These are phyloP conservation scores for Sugiyamaella neomexicana DNA, from an alignment of 1,139 yeast genomes.

Conservation along the genomic window DNA sequence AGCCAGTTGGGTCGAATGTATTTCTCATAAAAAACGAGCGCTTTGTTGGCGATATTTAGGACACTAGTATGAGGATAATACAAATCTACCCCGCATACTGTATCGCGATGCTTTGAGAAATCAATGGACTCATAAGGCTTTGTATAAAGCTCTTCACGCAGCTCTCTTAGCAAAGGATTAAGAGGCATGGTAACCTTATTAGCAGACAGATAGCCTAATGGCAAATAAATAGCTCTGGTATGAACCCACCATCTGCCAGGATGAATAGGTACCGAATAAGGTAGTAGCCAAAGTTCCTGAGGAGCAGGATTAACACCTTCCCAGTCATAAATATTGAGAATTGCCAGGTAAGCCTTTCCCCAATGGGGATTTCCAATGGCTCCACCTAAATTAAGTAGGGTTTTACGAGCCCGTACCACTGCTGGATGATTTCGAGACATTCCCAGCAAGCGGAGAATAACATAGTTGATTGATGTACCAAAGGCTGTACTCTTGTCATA, in stretches of 20 bases:
- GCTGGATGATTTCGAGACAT: constrained; percentile 73
- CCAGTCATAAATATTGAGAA: constrained; percentile 84
- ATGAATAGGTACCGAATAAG: constrained; percentile 77
- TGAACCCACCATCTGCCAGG: constrained; percentile 99
- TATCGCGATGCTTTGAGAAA: constrained; percentile 70
- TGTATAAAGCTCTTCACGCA: constrained; percentile 76
- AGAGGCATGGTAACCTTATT: constrained; percentile 56
- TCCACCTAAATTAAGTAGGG: constrained; percentile 76
- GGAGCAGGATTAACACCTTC: constrained; percentile 99
- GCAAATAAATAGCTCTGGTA: constrained; percentile 86
- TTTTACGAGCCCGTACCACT: constrained; percentile 71
- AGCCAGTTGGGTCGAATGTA: constrained; percentile 75
- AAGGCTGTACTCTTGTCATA: constrained; percentile 92
- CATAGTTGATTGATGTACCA: constrained; percentile 89
- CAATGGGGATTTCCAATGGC: constrained; percentile 92
- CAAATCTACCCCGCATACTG: constrained; percentile 87
- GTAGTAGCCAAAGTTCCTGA: constrained; percentile 89
- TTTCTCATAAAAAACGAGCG: constrained; percentile 64
- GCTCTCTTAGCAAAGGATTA: constrained; percentile 60
- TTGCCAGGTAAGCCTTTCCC: constrained; percentile 92
- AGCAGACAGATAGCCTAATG: constrained; percentile 78
- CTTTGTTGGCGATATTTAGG: constrained; percentile 62
- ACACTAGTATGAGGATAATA: constrained; percentile 86
- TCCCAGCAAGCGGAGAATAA: constrained; percentile 74
- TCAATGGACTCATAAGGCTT: constrained; percentile 65